phyloP scores from a whole-genome alignment of 2,329 filamentous ascomycete genomes.

The Orbilia quercus region DNA sequence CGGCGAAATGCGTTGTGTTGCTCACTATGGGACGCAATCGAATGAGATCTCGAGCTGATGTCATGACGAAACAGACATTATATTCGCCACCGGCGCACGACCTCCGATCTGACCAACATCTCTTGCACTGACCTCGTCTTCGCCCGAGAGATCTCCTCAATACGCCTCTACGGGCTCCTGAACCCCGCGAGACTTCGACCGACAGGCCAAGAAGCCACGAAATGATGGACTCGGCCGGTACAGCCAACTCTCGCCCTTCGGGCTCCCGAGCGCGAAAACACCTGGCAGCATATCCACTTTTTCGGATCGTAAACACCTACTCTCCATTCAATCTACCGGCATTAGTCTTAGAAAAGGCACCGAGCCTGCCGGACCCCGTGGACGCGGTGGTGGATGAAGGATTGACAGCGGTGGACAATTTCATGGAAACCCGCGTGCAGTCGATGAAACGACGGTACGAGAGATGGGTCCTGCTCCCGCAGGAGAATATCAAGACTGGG shows the following conservation, averaged over 20 bases:
- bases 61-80: background rate
- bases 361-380: constrained; percentile 44
- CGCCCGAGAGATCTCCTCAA: too few species aligned
- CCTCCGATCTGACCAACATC: too few species aligned
- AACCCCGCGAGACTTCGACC: too few species aligned
- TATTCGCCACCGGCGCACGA: too few species aligned
- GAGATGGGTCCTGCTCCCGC: constrained; percentile 35
- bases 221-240: constrained; percentile 44
- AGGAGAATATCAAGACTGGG: constrained; percentile 50
- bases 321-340: constrained; percentile 47
- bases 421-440: constrained; percentile 27
- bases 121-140: too few species aligned
- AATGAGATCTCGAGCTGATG: background rate
- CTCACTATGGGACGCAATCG: background rate
- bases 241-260: constrained; percentile 20
- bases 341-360: constrained; percentile 28
- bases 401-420: constrained; percentile 41
- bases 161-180: too few species aligned
- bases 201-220: constrained; percentile 27
- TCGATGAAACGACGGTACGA: constrained; percentile 46
- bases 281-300: constrained; percentile 44
- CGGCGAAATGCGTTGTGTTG: background rate
- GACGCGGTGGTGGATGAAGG: constrained; percentile 40
- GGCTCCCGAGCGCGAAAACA: constrained; percentile 41
- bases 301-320: constrained; percentile 42